These are phyloP conservation scores for barley (Hordeum vulgare) DNA, from an alignment of 176 grass and related monocot genomes.

Conservation along the genomic window MorexV3_pseudomolecules_assembly NC_058520.1:528477442-528477941, in stretches of 20 bases:
- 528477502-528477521: not conserved
- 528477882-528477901: conserved; percentile 94
- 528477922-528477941: conserved; percentile 92
- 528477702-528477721: not conserved
- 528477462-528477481: not conserved
- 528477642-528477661: not conserved
- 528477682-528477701: not conserved
- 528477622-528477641: not conserved
- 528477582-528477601: not conserved
- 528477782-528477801: not conserved
- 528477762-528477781: not conserved
- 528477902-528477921: conserved; percentile 79
- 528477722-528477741: not conserved
- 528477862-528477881: conserved; percentile 79
- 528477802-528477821: not conserved
- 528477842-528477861: not conserved
- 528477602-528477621: not conserved
- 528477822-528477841: not conserved
- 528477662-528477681: not conserved
- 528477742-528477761: not conserved
- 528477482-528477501: not conserved
- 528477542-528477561: not conserved
- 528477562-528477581: not conserved
- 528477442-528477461: not conserved
- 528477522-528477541: conserved; percentile 8